Percentiles rank a stretch among this genome's conserved stretches.
Conservation (phyloP, 345 rosid species). For the Triadica sebifera region DNA sequence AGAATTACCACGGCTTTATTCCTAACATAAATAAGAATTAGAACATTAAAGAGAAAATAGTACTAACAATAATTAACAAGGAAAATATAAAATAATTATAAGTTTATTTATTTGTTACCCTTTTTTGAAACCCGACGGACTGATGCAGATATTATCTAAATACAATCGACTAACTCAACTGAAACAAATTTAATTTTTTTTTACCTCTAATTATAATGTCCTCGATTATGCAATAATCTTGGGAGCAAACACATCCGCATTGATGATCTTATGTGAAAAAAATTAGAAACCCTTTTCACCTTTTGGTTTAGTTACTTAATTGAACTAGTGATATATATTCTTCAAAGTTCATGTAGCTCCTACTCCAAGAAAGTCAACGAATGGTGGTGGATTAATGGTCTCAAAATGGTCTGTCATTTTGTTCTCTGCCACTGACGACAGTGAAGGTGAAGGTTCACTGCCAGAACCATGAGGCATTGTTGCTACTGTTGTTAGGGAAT, state of each 20-base stretch:
- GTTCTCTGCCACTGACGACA: conserved; percentile 14
- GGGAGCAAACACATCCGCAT: conserved; percentile 22
- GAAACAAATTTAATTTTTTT: conserved; percentile 5
- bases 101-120: too few species aligned
- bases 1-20: too few species aligned
- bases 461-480: conserved; percentile 25
- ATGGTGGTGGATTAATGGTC: conserved; percentile 37
- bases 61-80: too few species aligned
- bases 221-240: conserved; percentile 5
- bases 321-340: background rate
- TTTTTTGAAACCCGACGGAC: too few species aligned
- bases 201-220: conserved; percentile 38
- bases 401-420: conserved; percentile 25
- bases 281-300: conserved; percentile 15
- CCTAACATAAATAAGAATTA: background rate
- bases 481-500: conserved; percentile 18
- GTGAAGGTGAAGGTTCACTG: conserved; percentile 28
- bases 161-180: background rate
- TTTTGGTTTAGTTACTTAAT: background rate
- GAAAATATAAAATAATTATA: too few species aligned
- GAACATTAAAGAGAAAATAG: background rate
- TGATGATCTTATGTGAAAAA: conserved; percentile 14
- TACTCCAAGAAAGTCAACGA: conserved; percentile 76
- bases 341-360: conserved; percentile 55
- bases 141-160: background rate